Conservation (phyloP, 2,329 filamentous ascomycete species). For the Dactylellina sp. region DNA sequence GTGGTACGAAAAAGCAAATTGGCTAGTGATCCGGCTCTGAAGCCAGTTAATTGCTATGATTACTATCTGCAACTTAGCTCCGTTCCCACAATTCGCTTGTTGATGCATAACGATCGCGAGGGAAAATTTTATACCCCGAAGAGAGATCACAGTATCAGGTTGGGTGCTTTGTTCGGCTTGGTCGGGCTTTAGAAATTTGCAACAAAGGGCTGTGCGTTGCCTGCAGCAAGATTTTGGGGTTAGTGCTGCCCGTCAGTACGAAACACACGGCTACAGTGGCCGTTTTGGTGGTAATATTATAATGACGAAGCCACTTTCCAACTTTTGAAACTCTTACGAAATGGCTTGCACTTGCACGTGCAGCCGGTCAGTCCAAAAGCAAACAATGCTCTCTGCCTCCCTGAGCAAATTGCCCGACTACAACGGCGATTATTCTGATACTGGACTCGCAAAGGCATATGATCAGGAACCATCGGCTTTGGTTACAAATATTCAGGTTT, state of each 20-base stretch:
- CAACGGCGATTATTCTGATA: conserved; percentile 42
- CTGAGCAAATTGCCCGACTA: conserved; percentile 17
- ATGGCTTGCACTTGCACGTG: conserved; percentile 37
- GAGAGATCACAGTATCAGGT: conserved; percentile 13
- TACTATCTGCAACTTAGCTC: conserved; percentile 8
- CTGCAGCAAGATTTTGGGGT: conserved; percentile 7
- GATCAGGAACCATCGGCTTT: neutral
- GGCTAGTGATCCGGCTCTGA: conserved; percentile 23
- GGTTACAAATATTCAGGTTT: neutral
- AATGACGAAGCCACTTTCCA: conserved; percentile 27
- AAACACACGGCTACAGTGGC: conserved; percentile 30
- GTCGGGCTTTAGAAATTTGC: conserved; percentile 30
- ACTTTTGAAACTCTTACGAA: conserved; percentile 28
- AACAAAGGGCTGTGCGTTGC: conserved; percentile 38
- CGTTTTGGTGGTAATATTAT: conserved; percentile 3
- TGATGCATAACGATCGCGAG: conserved; percentile 8
- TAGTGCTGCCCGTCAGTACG: conserved; percentile 39
- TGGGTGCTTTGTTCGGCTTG: conserved; percentile 10
- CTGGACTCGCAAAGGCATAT: neutral
- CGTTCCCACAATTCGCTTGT: conserved; percentile 16
- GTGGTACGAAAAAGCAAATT: conserved; percentile 22
- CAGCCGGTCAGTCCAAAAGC: conserved; percentile 26
- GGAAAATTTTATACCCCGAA: conserved; percentile 26
- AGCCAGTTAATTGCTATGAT: conserved; percentile 6
- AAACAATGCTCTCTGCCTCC: conserved; percentile 7